Base-by-base conservation (phyloP, 2,329 filamentous ascomycete species). In the Verticillium albo-atrum region DNA sequence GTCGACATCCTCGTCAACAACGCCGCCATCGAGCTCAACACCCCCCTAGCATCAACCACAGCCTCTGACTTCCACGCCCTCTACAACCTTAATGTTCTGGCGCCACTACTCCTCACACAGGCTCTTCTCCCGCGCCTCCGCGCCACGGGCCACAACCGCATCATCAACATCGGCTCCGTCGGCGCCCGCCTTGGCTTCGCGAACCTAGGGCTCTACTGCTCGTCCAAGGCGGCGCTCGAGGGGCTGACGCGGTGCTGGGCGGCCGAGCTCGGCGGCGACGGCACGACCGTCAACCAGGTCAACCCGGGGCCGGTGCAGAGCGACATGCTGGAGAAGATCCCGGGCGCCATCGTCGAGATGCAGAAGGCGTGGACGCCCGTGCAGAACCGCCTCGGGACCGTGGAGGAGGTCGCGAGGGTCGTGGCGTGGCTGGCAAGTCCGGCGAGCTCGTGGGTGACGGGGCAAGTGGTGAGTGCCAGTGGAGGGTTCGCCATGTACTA, bases 271-370 rank as follows among this genome's bases (percentile, higher is more conserved):
- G 85, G 85, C 0, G 67, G 62, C 3, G 71, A 78, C 60, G 83
- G 85, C 0, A 82, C 82, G 60, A 88, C 85, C 0, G 85, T 86
- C 27, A 89, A 89, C 63, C 76, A 78, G 0, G 80, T 89, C 2
- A 80, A 80, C 23, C 84, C 85, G 0, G 86, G 86, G 0, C 84
- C 85, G 0, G 81, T 86, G 6, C 71, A 81, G 70, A 86, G 77
- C 30, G 83, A 85, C 7, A 79, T 89, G 78, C 67, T 87, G 26
- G 79, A 80, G 17, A 75, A 80, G 17, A 79, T 85, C 14, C 78
- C 79, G 0, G 67, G 73, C 57, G 77, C 79, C 1, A 72, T 84
- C 14, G 71, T 84, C 2, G 75, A 79, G 30, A 72, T 75, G 65
- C 79, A 85, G 69, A 78, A 75, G 70, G 71, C 74, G 61, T 70